phyloP scores from a whole-genome alignment of 441 rosid genomes.

The Oxalis stricta region DNA sequence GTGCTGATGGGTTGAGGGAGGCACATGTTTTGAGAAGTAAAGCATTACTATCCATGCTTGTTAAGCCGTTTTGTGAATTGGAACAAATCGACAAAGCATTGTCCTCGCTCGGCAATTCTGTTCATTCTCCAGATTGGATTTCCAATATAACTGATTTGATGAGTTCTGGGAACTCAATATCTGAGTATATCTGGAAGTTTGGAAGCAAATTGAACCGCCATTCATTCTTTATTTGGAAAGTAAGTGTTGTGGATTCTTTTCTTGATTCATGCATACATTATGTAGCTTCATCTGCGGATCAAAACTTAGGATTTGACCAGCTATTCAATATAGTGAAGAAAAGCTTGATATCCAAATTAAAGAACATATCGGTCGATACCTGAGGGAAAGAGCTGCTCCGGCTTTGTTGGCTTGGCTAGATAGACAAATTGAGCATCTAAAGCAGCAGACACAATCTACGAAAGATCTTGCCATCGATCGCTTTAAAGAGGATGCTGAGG shows the following conservation, averaged over 20 bases:
- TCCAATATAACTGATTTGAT: slow-evolving; percentile 38
- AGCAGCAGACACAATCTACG: slow-evolving; percentile 31
- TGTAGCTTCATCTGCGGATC: slow-evolving; percentile 61
- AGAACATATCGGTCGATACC: slow-evolving; percentile 50
- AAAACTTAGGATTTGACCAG: slow-evolving; percentile 86
- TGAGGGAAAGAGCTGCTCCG: slow-evolving; percentile 56
- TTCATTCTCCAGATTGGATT: slow-evolving; percentile 31
- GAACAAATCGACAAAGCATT: slow-evolving; percentile 49
- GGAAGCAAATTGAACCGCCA: slow-evolving; percentile 44
- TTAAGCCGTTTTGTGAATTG: slow-evolving; percentile 64
- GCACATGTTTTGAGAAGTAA: slow-evolving; percentile 44
- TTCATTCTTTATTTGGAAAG: slow-evolving; percentile 87
- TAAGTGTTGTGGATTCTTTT: slow-evolving; percentile 65
- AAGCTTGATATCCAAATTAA: slow-evolving; percentile 76
- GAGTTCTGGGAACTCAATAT: slow-evolving; percentile 46
- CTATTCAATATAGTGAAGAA: slow-evolving; percentile 64
- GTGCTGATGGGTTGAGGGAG: slow-evolving; percentile 39
- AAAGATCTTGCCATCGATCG: slow-evolving; percentile 33
- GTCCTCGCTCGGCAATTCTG: slow-evolving; percentile 32
- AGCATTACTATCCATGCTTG: slow-evolving; percentile 41
- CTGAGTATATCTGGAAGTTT: slow-evolving; percentile 70
- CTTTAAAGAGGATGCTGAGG: slow-evolving; percentile 31
- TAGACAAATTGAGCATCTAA: slow-evolving; percentile 49
- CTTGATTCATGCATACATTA: slow-evolving; percentile 87
- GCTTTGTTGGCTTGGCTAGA: slow-evolving; percentile 56